Percentiles rank a stretch among this genome's conserved stretches.
Conservation (phyloP, 768 basidiomycete species). For the Holtermannia corniformis region DNA sequence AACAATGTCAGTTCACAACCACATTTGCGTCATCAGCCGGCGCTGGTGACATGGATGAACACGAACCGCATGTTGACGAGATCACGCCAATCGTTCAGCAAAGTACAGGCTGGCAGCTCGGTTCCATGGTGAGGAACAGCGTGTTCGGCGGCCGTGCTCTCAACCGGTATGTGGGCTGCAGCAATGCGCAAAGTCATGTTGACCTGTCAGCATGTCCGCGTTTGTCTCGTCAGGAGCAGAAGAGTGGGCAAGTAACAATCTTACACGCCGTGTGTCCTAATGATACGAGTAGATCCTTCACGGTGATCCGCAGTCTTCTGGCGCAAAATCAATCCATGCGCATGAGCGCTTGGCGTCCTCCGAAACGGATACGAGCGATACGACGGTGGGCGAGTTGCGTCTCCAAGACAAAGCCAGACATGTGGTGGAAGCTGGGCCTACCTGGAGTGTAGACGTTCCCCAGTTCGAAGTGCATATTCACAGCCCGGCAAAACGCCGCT, state of each 20-base stretch:
- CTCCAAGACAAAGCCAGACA: not conserved
- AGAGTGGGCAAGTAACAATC: not conserved
- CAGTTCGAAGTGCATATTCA: conserved; percentile 66
- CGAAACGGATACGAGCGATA: conserved; percentile 3
- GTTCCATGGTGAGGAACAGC: not conserved
- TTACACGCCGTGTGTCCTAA: not conserved
- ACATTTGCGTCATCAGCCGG: not conserved
- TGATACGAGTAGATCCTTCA: not conserved
- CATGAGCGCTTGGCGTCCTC: not conserved
- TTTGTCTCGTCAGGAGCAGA: conserved; percentile 2
- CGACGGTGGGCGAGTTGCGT: not conserved
- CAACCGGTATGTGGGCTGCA: not conserved
- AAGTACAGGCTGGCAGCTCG: not conserved
- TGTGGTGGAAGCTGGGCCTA: conserved; percentile 37
- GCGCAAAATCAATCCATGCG: not conserved
- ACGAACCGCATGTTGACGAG: not conserved
- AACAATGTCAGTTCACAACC: not conserved
- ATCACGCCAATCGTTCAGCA: not conserved
- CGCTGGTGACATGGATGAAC: too few species aligned
- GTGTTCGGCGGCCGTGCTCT: not conserved
- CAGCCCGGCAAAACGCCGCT: conserved; percentile 66
- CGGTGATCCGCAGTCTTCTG: not conserved
- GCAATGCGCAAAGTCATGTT: not conserved
- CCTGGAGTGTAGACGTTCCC: conserved; percentile 66
- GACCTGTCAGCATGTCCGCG: not conserved